These are phyloP conservation scores for Alliaria petiolata DNA, from an alignment of 345 rosid genomes.

Conservation along the genomic window DNA sequence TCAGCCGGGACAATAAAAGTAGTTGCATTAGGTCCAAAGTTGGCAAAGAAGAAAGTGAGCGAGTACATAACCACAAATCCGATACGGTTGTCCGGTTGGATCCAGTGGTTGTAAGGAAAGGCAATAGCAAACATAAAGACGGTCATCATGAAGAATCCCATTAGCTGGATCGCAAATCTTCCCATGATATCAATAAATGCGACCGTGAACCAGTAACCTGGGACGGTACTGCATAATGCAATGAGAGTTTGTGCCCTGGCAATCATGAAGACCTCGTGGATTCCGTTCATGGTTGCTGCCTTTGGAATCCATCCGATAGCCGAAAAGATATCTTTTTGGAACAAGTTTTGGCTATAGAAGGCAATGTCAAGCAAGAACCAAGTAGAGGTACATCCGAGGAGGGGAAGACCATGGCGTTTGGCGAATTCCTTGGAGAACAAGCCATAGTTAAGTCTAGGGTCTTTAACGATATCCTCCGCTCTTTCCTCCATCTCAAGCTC, in stretches of 20 bases:
- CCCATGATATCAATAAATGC: conserved; percentile 52
- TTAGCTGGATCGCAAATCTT: conserved; percentile 50
- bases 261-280: not conserved
- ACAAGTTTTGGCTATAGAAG: too few species aligned
- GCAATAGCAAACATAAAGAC: conserved; percentile 68
- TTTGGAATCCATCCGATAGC: too few species aligned
- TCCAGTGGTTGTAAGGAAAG: conserved; percentile 70
- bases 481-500: conserved; percentile 39
- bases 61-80: conserved; percentile 61
- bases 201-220: conserved; percentile 71
- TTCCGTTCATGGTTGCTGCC: too few species aligned
- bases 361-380: too few species aligned
- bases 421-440: too few species aligned
- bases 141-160: conserved; percentile 74
- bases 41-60: conserved; percentile 67
- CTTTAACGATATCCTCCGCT: not conserved
- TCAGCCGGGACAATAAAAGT: conserved; percentile 67
- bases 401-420: too few species aligned
- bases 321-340: too few species aligned
- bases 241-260: not conserved
- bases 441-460: not conserved
- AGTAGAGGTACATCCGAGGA: too few species aligned
- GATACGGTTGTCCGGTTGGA: conserved; percentile 36
- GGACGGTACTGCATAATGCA: conserved; percentile 44
- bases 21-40: conserved; percentile 71